These are phyloP conservation scores for Boletus fagicola DNA, from an alignment of 768 basidiomycete genomes.

Conservation along the genomic window DNA sequence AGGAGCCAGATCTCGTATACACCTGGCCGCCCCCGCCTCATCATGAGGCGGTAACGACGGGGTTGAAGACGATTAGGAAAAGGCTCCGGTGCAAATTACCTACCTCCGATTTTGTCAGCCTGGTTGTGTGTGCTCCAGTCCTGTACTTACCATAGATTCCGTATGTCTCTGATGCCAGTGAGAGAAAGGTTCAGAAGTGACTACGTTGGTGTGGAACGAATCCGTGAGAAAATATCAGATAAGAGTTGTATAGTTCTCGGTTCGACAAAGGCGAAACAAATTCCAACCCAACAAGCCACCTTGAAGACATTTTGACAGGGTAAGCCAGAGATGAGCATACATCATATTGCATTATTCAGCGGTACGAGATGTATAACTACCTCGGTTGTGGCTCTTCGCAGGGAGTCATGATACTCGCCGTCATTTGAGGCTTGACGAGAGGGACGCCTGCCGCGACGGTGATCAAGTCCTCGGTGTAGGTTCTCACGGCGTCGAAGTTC, in stretches of 20 bases:
- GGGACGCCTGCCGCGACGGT: no score
- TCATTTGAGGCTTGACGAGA: neutral
- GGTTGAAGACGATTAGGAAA: neutral
- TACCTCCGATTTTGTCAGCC: neutral
- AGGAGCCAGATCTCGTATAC: neutral
- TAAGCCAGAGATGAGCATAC: neutral
- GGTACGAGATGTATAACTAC: neutral
- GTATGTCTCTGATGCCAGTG: neutral
- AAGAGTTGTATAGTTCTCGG: neutral
- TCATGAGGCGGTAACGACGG: neutral
- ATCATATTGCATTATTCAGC: no score
- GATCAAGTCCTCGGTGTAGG: no score
- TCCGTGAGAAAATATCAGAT: neutral
- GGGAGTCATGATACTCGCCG: neutral
- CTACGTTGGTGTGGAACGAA: no score
- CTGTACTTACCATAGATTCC: neutral
- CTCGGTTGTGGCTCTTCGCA: neutral
- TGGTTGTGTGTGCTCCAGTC: neutral
- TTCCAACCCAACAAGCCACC: no score
- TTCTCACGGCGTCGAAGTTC: no score
- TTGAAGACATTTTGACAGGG: neutral
- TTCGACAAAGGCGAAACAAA: neutral
- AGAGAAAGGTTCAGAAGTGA: neutral
- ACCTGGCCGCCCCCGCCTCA: slow-evolving; percentile 9
- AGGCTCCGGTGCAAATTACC: neutral